phyloP scores from a whole-genome alignment of 2,329 filamentous ascomycete genomes.

The Niveomyces coronatus region DNA sequence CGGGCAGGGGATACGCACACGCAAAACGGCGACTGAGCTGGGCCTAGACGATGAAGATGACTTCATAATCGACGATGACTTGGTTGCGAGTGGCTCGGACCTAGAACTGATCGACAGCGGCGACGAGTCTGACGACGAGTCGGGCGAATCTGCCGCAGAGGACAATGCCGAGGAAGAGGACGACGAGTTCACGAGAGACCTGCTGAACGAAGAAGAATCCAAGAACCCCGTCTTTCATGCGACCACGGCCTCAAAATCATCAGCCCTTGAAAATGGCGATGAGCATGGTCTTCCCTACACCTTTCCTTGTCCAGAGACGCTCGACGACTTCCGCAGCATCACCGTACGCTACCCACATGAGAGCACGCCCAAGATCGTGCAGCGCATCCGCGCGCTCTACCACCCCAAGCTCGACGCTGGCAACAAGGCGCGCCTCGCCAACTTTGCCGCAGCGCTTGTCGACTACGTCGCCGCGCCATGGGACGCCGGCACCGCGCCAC shows the following conservation, averaged over 20 bases:
- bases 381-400: constrained; percentile 84
- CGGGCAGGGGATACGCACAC: constrained; percentile 46
- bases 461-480: constrained; percentile 47
- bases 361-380: constrained; percentile 68
- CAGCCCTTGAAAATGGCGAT: constrained; percentile 28
- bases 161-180: constrained; percentile 37
- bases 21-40: constrained; percentile 48
- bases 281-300: constrained; percentile 64
- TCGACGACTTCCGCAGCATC: constrained; percentile 62
- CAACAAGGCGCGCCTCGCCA: constrained; percentile 73
- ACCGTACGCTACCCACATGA: constrained; percentile 50
- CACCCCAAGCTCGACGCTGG: constrained; percentile 75
- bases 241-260: constrained; percentile 30
- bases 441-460: constrained; percentile 56
- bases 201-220: constrained; percentile 49
- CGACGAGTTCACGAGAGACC: constrained; percentile 62
- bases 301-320: constrained; percentile 72
- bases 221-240: constrained; percentile 41
- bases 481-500: constrained; percentile 32
- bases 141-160: constrained; percentile 28
- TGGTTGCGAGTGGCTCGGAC: constrained; percentile 73
- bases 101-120: constrained; percentile 47
- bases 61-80: constrained; percentile 80
- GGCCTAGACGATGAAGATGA: constrained; percentile 91
- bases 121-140: constrained; percentile 40